Evolutionary conservation across 371 early-diverging fungal species (phyloP).

Genomic region (Cladochytrium tenue): DNA sequence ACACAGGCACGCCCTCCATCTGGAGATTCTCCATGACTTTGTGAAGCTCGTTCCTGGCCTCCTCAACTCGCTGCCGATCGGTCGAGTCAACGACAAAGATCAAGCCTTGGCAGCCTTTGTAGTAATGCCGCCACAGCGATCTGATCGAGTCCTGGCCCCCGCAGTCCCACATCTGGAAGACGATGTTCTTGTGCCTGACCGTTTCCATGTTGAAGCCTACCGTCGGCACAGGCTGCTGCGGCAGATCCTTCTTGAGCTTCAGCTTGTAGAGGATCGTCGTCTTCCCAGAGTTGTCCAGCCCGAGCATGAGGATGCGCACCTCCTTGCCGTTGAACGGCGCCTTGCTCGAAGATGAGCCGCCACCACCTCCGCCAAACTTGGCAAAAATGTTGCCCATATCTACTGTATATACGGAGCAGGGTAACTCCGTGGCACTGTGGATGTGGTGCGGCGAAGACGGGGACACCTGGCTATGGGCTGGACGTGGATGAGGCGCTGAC

Average conservation of each 20-base stretch:
- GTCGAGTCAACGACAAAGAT: constrained; percentile 63
- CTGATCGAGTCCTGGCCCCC: constrained; percentile 95
- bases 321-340: background rate
- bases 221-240: constrained; percentile 14
- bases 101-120: constrained; percentile 25
- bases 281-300: background rate
- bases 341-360: background rate
- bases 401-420: no score
- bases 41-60: constrained; percentile 11
- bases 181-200: constrained; percentile 86
- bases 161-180: constrained; percentile 93
- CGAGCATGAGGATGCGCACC: background rate
- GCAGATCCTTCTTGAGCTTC: constrained; percentile 22
- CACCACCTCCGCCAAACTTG: background rate
- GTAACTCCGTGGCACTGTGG: no score
- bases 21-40: constrained; percentile 6
- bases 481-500: no score
- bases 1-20: constrained; percentile 7
- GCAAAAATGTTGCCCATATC: background rate
- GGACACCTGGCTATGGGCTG: no score
- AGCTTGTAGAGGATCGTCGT: constrained; percentile 21
- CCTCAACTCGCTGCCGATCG: constrained; percentile 41
- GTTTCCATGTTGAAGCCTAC: constrained; percentile 70
- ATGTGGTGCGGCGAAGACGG: no score
- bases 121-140: constrained; percentile 63